phyloP scores from a whole-genome alignment of 768 basidiomycete species.

The Psilocybe cyanescens region DNA sequence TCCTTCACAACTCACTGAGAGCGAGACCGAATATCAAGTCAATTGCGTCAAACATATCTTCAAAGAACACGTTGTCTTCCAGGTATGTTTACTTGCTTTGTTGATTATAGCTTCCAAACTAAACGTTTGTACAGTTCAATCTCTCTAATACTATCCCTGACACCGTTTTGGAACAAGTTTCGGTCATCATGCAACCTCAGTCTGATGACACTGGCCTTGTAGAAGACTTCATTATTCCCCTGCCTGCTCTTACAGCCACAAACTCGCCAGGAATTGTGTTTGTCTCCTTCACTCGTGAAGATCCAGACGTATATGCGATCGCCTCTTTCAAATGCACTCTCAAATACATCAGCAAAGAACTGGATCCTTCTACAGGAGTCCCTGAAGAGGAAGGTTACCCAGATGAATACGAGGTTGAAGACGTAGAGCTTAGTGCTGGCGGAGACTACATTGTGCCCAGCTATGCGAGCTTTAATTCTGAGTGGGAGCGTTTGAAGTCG shows the following conservation, averaged over 20 bases:
- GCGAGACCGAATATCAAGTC: constrained; percentile 97
- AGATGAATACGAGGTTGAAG: constrained; percentile 98
- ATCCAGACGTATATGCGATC: constrained; percentile 74
- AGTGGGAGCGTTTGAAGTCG: constrained; percentile 91
- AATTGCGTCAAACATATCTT: constrained; percentile 97
- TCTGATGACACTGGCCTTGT: constrained; percentile 73
- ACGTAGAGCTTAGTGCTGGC: constrained; percentile 90
- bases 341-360: constrained; percentile 96
- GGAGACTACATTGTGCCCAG: constrained; percentile 96
- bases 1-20: constrained; percentile 87
- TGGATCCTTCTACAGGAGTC: constrained; percentile 92
- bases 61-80: constrained; percentile 95
- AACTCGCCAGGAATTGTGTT: constrained; percentile 88
- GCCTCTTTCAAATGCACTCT: constrained; percentile 91
- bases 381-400: constrained; percentile 99
- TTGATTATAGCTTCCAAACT: neutral
- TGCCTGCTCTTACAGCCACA: constrained; percentile 67
- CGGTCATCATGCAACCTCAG: constrained; percentile 89
- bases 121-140: constrained; percentile 71
- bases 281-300: constrained; percentile 89
- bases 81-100: constrained; percentile 49
- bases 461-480: constrained; percentile 88
- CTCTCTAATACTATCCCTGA: constrained; percentile 96
- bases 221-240: constrained; percentile 94
- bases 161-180: constrained; percentile 92